Evolutionary conservation across 1,139 yeast species (phyloP).

Genomic region (Saccharomyces hybrid): DNA sequence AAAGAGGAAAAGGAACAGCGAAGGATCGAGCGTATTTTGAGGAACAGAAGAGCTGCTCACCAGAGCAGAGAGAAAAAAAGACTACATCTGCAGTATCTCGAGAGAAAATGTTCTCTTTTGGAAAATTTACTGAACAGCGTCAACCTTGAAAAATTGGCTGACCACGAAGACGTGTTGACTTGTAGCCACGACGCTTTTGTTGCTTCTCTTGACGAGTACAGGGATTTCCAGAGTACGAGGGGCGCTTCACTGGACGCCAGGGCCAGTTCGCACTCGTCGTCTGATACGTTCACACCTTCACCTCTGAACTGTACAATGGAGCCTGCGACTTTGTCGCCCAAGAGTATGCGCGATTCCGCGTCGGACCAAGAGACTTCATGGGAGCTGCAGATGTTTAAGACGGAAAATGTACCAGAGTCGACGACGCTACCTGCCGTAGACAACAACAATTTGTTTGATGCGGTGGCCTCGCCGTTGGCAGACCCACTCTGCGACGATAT

Average conservation of each 20-base stretch:
- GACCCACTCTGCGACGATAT: background rate
- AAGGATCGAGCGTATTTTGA: slow-evolving; percentile 79
- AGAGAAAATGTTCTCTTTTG: slow-evolving; percentile 34
- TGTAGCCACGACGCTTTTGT: background rate
- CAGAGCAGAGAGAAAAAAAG: slow-evolving; percentile 96
- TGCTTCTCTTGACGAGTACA: slow-evolving; percentile 1
- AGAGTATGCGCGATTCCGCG: background rate
- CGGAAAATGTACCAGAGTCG: background rate
- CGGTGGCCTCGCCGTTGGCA: background rate
- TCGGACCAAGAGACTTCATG: background rate
- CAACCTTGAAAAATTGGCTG: slow-evolving; percentile 16
- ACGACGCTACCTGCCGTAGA: background rate
- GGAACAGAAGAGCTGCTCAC: slow-evolving; percentile 96
- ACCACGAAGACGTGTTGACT: background rate
- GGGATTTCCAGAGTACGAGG: background rate
- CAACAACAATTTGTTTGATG: background rate
- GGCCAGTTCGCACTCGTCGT: background rate
- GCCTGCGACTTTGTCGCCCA: background rate
- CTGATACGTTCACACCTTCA: background rate
- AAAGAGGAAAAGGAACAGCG: slow-evolving; percentile 96
- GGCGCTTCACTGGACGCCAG: background rate
- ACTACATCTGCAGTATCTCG: slow-evolving; percentile 80
- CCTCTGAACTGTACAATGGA: background rate
- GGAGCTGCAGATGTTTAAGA: background rate
- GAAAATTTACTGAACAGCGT: slow-evolving; percentile 23